These are phyloP conservation scores for Tricholoma sp. DNA, from an alignment of 768 basidiomycete species.

Conservation along the genomic window DNA sequence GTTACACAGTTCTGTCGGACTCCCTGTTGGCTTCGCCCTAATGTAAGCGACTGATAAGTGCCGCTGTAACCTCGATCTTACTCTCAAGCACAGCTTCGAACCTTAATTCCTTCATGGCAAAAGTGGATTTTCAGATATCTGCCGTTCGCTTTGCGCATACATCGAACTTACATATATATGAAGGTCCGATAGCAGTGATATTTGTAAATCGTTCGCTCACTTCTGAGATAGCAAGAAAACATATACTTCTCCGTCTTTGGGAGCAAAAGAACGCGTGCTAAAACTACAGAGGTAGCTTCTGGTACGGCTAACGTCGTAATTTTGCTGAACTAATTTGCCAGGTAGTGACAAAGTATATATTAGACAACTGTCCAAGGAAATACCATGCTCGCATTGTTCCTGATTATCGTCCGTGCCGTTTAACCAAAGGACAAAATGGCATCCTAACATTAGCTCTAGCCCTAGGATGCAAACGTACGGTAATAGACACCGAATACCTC, in stretches of 20 bases:
- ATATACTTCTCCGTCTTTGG: not conserved
- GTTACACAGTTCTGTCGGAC: constrained; percentile 49
- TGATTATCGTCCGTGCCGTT: constrained; percentile 33
- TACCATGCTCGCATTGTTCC: constrained; percentile 45
- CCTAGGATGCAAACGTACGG: constrained; percentile 49
- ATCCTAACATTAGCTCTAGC: constrained; percentile 20
- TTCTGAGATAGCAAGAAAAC: not conserved
- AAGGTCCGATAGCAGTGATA: not conserved
- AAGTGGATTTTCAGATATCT: constrained; percentile 9
- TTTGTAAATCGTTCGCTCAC: not conserved
- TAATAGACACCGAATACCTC: constrained; percentile 46
- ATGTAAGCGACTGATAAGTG: not conserved
- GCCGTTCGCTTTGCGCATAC: constrained; percentile 1
- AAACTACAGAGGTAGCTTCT: no score
- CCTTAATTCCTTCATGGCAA: not conserved
- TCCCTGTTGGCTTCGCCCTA: constrained; percentile 44
- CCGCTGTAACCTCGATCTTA: not conserved
- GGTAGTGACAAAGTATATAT: constrained; percentile 26
- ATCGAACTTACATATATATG: constrained; percentile 6
- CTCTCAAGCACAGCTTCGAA: not conserved
- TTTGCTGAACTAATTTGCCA: not conserved
- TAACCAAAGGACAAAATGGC: not conserved
- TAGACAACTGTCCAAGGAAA: constrained; percentile 35
- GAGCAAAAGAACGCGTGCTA: no score
- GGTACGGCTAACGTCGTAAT: no score